A percentile compares a stretch with the other conserved stretches of the same genome.
Evolutionary conservation across 1,139 yeast genomes (phyloP).

Genomic region (Candida tropicalis): DNA sequence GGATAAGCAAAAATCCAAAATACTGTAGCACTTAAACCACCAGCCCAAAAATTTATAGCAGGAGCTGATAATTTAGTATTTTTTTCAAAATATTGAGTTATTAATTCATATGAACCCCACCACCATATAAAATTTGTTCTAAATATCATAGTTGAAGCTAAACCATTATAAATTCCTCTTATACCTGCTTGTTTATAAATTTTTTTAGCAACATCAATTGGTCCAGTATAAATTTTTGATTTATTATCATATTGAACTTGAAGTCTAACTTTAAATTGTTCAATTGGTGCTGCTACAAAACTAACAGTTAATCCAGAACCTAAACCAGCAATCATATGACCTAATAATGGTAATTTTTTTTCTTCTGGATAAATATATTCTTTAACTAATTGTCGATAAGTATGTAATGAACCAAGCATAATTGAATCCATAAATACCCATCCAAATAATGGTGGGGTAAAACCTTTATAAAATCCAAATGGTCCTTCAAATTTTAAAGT

Average conservation of each 20-base stretch:
- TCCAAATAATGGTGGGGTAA: slow-evolving; percentile 89
- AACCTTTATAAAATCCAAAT: slow-evolving; percentile 81
- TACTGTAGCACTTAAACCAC: slow-evolving; percentile 82
- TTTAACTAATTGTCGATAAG: slow-evolving; percentile 69
- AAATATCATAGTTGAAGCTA: slow-evolving; percentile 81
- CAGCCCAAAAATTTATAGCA: slow-evolving; percentile 85
- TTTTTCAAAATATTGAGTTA: slow-evolving; percentile 67
- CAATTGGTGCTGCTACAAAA: slow-evolving; percentile 93
- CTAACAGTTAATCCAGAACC: slow-evolving; percentile 95
- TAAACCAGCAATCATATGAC: slow-evolving; percentile 71
- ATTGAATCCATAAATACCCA: slow-evolving; percentile 93
- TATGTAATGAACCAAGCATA: slow-evolving; percentile 84
- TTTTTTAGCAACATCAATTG: slow-evolving; percentile 68
- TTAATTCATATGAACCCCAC: slow-evolving; percentile 92
- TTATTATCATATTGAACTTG: slow-evolving; percentile 88
- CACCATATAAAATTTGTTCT: slow-evolving; percentile 85
- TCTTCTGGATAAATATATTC: slow-evolving; percentile 62
- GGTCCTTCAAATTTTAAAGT: slow-evolving; percentile 76
- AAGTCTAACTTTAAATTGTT: slow-evolving; percentile 82
- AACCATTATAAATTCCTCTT: slow-evolving; percentile 76
- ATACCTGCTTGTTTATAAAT: slow-evolving; percentile 62
- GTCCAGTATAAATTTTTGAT: slow-evolving; percentile 71
- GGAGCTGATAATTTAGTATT: slow-evolving; percentile 67
- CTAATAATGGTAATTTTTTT: slow-evolving; percentile 66
- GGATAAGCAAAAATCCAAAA: slow-evolving; percentile 94